A percentile compares a stretch with the other conserved stretches of the same genome.
Conservation (phyloP, 2,329 filamentous ascomycete species). For the Tolypocladium sp. region DNA sequence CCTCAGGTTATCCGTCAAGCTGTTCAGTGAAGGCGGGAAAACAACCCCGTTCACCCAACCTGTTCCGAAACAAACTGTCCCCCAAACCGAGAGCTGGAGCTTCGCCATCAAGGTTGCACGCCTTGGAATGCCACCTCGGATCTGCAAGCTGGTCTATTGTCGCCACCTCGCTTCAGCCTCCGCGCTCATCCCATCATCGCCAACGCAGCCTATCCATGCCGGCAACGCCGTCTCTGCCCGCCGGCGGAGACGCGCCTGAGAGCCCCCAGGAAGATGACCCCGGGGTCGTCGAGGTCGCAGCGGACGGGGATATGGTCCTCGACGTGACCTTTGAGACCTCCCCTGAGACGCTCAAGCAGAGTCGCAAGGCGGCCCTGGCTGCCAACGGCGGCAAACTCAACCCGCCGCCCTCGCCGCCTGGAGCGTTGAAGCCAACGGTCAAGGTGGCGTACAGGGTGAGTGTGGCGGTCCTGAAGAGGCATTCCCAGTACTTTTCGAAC, state of each 20-base stretch:
- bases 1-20: not conserved
- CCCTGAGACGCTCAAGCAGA: conserved; percentile 35
- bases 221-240: conserved; percentile 1
- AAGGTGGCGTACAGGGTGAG: conserved; percentile 51
- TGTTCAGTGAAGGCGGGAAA: not conserved
- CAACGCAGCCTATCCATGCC: not conserved
- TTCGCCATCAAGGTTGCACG: not conserved
- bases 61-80: not conserved
- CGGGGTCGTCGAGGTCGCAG: conserved; percentile 38
- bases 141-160: not conserved
- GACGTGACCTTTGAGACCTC: conserved; percentile 57
- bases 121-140: not conserved
- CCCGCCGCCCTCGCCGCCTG: conserved; percentile 11
- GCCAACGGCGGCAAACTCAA: conserved; percentile 17
- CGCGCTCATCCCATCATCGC: conserved; percentile 6
- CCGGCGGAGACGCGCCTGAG: not conserved
- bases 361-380: conserved; percentile 27
- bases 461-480: conserved; percentile 43
- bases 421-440: conserved; percentile 21
- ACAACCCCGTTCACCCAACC: not conserved
- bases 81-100: not conserved
- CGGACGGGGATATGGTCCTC: conserved; percentile 55
- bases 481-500: conserved; percentile 62
- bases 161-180: not conserved
- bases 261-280: not conserved